A percentile compares a stretch with the other conserved stretches of the same genome.
phyloP scores from a whole-genome alignment of 495 filamentous ascomycete species.

The Xylaria curta region DNA sequence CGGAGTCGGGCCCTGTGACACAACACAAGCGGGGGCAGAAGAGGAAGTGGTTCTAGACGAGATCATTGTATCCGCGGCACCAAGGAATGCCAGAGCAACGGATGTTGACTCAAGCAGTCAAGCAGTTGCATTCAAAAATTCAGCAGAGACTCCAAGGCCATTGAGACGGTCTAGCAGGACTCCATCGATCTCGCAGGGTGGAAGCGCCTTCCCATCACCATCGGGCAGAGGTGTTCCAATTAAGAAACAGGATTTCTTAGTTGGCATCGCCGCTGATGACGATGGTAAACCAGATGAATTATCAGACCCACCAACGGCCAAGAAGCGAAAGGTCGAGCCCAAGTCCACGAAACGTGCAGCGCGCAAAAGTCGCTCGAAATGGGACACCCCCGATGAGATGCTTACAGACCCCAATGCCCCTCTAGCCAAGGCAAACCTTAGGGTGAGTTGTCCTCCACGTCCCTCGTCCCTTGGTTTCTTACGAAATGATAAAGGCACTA shows the following conservation, averaged over 20 bases:
- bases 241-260: slow-evolving; percentile 25
- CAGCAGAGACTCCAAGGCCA: neutral
- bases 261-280: slow-evolving; percentile 29
- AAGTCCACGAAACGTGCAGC: neutral
- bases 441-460: slow-evolving; percentile 51
- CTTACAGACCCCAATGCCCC: slow-evolving; percentile 62
- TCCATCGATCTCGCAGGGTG: slow-evolving; percentile 11
- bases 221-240: slow-evolving; percentile 16
- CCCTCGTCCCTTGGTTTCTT: neutral
- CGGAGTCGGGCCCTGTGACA: neutral
- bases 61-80: neutral
- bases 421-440: slow-evolving; percentile 60
- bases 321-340: slow-evolving; percentile 30
- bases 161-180: neutral
- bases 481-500: neutral
- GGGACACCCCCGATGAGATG: slow-evolving; percentile 40
- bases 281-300: slow-evolving; percentile 27
- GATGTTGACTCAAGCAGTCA: neutral
- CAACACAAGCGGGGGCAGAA: neutral
- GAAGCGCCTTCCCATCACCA: neutral
- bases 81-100: neutral
- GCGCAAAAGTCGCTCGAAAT: slow-evolving; percentile 36
- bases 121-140: neutral
- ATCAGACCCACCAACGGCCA: slow-evolving; percentile 9
- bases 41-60: slow-evolving; percentile 9